Evolutionary conservation across 2,329 filamentous ascomycete species (phyloP).

Genomic region (Fusarium liriodendri): DNA sequence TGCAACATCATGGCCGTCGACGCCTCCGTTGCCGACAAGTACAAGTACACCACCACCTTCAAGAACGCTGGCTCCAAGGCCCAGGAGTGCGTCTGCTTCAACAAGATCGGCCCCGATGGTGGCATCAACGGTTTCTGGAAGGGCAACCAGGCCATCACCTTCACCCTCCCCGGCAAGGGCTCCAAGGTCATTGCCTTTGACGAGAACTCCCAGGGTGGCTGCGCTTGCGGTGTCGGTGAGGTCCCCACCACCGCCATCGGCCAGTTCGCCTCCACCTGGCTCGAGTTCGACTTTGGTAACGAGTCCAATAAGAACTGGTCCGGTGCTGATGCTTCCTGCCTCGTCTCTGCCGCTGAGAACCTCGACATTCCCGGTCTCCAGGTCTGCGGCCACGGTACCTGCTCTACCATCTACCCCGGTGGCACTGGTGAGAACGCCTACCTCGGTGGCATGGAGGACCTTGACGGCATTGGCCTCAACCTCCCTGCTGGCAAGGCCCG

Average conservation of each 20-base stretch:
- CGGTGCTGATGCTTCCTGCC: constrained; percentile 62
- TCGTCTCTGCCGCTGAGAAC: constrained; percentile 54
- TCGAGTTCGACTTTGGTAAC: constrained; percentile 63
- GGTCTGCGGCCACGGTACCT: constrained; percentile 54
- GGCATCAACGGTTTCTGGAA: constrained; percentile 62
- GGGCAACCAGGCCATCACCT: constrained; percentile 53
- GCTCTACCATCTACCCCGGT: constrained; percentile 54
- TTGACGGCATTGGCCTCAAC: constrained; percentile 57
- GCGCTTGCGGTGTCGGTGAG: constrained; percentile 53
- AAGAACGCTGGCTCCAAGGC: constrained; percentile 50
- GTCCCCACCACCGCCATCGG: constrained; percentile 52
- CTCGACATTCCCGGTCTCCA: constrained; percentile 50
- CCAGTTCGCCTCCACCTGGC: constrained; percentile 59
- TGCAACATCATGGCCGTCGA: constrained; percentile 64
- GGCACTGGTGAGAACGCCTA: constrained; percentile 54
- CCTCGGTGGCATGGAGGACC: constrained; percentile 49
- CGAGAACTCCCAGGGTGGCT: constrained; percentile 60
- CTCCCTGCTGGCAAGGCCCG: constrained; percentile 42
- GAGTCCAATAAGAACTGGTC: constrained; percentile 60
- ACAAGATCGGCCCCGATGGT: constrained; percentile 63
- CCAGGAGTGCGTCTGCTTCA: constrained; percentile 58
- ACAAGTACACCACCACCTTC: constrained; percentile 59
- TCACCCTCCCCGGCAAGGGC: constrained; percentile 53
- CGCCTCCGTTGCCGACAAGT: constrained; percentile 49
- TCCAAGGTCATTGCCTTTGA: constrained; percentile 58